Conservation (phyloP, 306 rosid genomes). For the Cicer yamashitae region DNA sequence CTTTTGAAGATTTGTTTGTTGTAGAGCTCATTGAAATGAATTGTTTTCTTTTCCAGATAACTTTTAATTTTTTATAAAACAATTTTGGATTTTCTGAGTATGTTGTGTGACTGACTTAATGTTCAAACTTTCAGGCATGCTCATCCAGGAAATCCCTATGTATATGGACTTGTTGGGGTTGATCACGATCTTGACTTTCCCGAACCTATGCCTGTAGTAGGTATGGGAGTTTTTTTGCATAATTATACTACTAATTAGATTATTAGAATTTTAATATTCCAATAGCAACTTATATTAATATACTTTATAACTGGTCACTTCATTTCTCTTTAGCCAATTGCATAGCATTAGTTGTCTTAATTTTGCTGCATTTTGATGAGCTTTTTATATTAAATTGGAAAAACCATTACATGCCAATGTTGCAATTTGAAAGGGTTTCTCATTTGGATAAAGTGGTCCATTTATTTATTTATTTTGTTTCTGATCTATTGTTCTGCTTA, state of each 20-base stretch:
- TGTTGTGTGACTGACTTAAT: conserved; percentile 19
- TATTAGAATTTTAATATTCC: conserved; percentile 30
- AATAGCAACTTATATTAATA: not conserved
- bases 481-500: not conserved
- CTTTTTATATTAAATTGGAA: not conserved
- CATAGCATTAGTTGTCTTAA: conserved; percentile 1
- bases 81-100: not conserved
- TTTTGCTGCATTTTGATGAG: conserved; percentile 6
- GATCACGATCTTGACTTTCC: conserved; percentile 97
- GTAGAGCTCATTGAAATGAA: conserved; percentile 20
- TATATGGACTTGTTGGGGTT: conserved; percentile 88
- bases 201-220: conserved; percentile 97
- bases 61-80: not conserved
- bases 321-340: conserved; percentile 1
- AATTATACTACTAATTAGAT: conserved; percentile 16
- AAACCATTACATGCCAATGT: not conserved
- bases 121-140: conserved; percentile 75
- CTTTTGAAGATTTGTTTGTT: not conserved
- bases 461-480: not conserved
- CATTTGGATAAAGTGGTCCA: conserved; percentile 3
- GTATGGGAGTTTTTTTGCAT: conserved; percentile 50
- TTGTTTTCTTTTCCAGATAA: not conserved
- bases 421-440: conserved; percentile 14
- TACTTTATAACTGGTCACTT: conserved; percentile 20
- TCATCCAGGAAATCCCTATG: conserved; percentile 98